Conservation (phyloP, 2,329 filamentous ascomycete genomes). For the Aspergillus sp. region DNA sequence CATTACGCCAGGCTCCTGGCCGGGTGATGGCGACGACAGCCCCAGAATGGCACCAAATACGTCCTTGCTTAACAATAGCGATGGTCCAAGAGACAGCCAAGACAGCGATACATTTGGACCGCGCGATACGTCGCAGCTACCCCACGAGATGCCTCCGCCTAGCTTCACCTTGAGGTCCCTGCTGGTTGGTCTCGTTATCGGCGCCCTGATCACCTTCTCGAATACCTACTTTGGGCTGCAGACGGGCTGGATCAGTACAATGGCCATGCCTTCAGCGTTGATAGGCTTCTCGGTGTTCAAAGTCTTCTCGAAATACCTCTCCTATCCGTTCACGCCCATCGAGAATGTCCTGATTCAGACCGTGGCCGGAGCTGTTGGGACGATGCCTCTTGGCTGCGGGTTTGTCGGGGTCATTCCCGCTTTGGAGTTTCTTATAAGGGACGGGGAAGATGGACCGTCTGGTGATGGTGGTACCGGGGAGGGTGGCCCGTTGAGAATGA, state of each 20-base stretch:
- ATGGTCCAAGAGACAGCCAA: not conserved
- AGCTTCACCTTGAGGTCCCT: constrained; percentile 87
- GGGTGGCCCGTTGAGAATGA: constrained; percentile 71
- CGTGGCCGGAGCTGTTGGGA: constrained; percentile 90
- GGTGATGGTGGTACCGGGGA: constrained; percentile 73
- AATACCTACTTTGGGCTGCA: constrained; percentile 99
- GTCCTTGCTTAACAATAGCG: constrained; percentile 4
- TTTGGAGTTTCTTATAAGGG: constrained; percentile 77
- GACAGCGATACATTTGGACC: not conserved
- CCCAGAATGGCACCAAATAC: constrained; percentile 6
- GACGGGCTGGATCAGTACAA: constrained; percentile 78
- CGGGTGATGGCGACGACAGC: constrained; percentile 20
- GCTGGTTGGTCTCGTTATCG: constrained; percentile 75
- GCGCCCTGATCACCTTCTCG: constrained; percentile 88
- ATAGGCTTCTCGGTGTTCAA: constrained; percentile 96
- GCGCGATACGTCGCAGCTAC: not conserved
- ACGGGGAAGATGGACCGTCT: constrained; percentile 74
- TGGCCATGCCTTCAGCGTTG: constrained; percentile 94
- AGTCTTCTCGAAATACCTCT: constrained; percentile 68
- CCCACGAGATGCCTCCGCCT: constrained; percentile 31
- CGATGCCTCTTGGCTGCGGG: constrained; percentile 93
- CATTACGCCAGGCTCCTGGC: constrained; percentile 27
- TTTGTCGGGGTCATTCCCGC: constrained; percentile 95
- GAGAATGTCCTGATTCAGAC: constrained; percentile 97
- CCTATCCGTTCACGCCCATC: constrained; percentile 83